phyloP scores from a whole-genome alignment of 2,329 filamentous ascomycete genomes.

The Leptosphaerulina australis region DNA sequence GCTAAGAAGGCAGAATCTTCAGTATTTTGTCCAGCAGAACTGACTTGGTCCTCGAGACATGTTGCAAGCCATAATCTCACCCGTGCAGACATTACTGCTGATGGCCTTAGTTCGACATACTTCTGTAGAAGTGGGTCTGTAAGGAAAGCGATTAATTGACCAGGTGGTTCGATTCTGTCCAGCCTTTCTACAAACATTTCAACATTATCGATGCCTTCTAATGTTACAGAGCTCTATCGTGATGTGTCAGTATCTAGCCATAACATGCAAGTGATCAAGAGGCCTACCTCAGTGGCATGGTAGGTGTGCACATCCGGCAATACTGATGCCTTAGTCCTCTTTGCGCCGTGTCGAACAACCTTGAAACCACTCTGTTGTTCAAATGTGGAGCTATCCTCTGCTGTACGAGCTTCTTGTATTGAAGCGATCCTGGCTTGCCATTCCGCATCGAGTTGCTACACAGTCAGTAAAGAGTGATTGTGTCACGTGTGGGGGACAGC shows the following conservation, averaged over 20 bases:
- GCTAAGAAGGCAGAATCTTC: slow-evolving; percentile 30
- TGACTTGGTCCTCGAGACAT: slow-evolving; percentile 47
- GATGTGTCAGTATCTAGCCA: slow-evolving; percentile 15
- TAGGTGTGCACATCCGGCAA: slow-evolving; percentile 75
- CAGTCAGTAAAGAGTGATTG: slow-evolving; percentile 30
- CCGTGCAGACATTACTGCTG: slow-evolving; percentile 33
- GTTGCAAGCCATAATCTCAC: slow-evolving; percentile 49
- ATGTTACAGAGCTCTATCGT: slow-evolving; percentile 50
- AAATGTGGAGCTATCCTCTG: slow-evolving; percentile 49
- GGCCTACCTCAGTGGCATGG: slow-evolving; percentile 66
- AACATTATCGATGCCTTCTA: slow-evolving; percentile 79
- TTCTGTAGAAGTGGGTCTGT: slow-evolving; percentile 80
- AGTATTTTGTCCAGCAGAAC: slow-evolving; percentile 23
- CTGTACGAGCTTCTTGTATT: slow-evolving; percentile 65
- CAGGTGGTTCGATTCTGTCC: slow-evolving; percentile 80
- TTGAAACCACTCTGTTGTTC: slow-evolving; percentile 64
- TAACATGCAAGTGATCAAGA: not conserved
- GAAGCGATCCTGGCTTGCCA: slow-evolving; percentile 73
- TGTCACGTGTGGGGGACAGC: slow-evolving; percentile 25
- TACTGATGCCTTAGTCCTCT: slow-evolving; percentile 57
- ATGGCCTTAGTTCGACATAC: slow-evolving; percentile 62
- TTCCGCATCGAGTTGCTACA: slow-evolving; percentile 70
- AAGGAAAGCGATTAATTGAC: slow-evolving; percentile 78
- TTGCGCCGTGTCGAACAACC: slow-evolving; percentile 61
- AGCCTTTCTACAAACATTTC: slow-evolving; percentile 72